Conservation (phyloP, 352 stramenopile species). For the Globisporangium paroecandrum region DNA sequence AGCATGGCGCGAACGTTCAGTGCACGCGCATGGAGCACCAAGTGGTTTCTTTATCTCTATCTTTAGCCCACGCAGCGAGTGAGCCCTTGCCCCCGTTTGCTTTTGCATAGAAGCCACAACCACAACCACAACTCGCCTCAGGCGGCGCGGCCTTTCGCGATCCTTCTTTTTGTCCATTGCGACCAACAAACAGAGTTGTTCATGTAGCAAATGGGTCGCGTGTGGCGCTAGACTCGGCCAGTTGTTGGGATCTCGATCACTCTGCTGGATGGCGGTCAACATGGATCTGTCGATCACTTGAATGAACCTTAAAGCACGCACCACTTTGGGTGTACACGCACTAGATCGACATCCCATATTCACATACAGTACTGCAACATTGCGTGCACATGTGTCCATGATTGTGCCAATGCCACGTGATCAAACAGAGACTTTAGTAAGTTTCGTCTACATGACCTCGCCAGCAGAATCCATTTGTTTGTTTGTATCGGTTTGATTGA, state of each 20-base stretch:
- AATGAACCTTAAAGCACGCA: neutral
- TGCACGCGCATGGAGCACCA: neutral
- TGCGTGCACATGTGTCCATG: neutral
- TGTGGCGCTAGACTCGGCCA: neutral
- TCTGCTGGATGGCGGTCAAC: neutral
- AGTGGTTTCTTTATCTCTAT: neutral
- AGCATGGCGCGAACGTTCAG: slow-evolving; percentile 1
- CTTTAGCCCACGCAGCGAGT: neutral
- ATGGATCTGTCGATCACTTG: neutral
- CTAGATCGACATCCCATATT: neutral
- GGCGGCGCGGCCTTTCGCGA: neutral
- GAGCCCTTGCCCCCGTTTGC: neutral
- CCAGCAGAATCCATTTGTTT: too few species aligned
- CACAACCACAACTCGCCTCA: neutral
- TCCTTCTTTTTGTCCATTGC: neutral
- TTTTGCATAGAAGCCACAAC: neutral
- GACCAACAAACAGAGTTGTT: neutral
- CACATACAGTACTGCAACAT: neutral
- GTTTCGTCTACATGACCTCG: neutral
- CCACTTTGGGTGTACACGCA: neutral
- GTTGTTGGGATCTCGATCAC: neutral
- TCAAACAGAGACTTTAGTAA: neutral
- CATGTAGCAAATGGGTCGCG: neutral
- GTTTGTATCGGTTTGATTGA: neutral
- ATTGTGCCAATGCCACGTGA: neutral